Evolutionary conservation across 192 early-diverging fungal species (phyloP).

Genomic region (Backusella tarrabulga): DNA sequence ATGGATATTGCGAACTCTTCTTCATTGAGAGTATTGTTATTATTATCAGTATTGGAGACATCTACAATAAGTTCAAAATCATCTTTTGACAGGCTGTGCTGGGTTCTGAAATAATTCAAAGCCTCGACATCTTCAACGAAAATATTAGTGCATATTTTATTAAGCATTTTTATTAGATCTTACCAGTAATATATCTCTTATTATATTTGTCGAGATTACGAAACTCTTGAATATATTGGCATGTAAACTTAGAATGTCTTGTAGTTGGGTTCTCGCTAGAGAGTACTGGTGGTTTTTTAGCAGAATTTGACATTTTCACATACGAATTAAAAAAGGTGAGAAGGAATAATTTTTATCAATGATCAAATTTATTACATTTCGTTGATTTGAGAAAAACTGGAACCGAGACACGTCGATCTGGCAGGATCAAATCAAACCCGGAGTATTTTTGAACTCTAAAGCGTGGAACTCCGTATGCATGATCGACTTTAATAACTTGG

Average conservation of each 20-base stretch:
- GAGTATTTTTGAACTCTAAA: neutral
- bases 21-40: neutral
- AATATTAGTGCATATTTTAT: neutral
- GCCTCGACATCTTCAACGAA: neutral
- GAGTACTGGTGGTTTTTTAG: neutral
- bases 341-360: neutral
- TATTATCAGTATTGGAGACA: neutral
- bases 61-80: neutral
- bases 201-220: neutral
- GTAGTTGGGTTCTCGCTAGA: neutral
- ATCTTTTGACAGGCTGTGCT: neutral
- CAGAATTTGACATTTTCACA: neutral
- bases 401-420: neutral
- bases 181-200: neutral
- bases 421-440: neutral
- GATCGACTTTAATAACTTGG: neutral
- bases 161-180: neutral
- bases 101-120: slow-evolving; percentile 1
- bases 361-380: neutral
- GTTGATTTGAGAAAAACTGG: neutral
- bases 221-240: neutral
- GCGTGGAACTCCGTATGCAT: neutral
- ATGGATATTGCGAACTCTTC: neutral
- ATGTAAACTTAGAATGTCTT: neutral
- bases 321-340: neutral